These are phyloP conservation scores for Colletotrichum sp. DNA, from an alignment of 2,329 filamentous ascomycete genomes.

Conservation along the genomic window DNA sequence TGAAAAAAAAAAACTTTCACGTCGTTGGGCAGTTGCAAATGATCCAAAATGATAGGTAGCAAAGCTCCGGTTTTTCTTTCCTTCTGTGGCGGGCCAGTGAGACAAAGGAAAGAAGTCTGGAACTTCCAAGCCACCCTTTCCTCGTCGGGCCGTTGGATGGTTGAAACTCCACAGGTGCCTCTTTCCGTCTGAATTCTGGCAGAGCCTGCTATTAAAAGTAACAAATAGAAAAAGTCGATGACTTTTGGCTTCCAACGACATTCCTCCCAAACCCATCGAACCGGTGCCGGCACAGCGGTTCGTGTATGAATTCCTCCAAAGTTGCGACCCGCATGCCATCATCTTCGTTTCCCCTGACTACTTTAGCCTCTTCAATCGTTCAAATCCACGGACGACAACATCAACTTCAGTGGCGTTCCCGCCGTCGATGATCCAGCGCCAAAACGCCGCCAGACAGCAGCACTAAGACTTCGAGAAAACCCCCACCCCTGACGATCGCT, in stretches of 20 bases:
- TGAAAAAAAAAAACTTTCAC: not conserved
- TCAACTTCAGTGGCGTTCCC: not conserved
- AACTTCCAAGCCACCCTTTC: not conserved
- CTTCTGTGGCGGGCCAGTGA: not conserved
- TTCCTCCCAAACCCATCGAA: not conserved
- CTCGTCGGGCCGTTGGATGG: not conserved
- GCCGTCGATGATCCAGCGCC: not conserved
- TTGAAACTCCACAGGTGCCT: not conserved
- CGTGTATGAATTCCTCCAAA: not conserved
- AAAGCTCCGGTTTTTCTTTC: not conserved
- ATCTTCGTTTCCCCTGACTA: not conserved
- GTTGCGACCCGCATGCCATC: not conserved
- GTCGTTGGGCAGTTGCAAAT: not conserved
- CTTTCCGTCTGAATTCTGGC: not conserved
- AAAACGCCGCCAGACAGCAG: not conserved
- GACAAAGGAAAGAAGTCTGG: not conserved
- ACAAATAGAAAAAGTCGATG: not conserved
- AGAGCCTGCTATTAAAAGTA: not conserved
- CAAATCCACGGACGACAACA: not conserved
- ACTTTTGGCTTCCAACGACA: not conserved
- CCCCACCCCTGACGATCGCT: not conserved
- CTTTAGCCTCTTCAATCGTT: not conserved
- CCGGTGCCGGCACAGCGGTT: not conserved
- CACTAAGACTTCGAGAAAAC: not conserved
- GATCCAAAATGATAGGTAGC: not conserved